Conservation (phyloP, 257 asterid species). For the Voacanga thouarsii region DNA sequence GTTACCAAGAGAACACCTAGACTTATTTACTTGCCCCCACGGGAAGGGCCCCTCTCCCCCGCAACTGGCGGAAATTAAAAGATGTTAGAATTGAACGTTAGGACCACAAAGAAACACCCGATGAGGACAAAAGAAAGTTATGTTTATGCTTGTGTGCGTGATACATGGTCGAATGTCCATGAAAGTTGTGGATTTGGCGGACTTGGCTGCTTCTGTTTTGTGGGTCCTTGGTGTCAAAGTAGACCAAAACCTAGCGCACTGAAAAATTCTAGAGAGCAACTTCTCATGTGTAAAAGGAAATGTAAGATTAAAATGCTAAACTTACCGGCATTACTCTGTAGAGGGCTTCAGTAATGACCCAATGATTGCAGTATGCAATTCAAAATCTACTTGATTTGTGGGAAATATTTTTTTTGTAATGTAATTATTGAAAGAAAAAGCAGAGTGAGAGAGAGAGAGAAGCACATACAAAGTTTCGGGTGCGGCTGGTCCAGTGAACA, state of each 20-base stretch:
- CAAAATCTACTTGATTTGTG: not conserved
- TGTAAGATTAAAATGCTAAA: not conserved
- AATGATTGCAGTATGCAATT: not conserved
- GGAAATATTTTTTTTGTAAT: too few relatives aligned
- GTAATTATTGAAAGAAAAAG: not conserved
- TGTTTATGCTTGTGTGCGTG: not conserved
- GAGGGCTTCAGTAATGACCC: not conserved
- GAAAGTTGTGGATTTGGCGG: not conserved
- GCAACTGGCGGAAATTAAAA: not conserved
- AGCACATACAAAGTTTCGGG: slow-evolving; percentile 59
- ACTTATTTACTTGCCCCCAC: not conserved
- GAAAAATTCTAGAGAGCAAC: not conserved
- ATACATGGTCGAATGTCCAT: not conserved
- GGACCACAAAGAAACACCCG: not conserved
- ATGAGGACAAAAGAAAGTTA: not conserved
- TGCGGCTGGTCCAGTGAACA: slow-evolving; percentile 92
- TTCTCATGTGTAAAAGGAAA: not conserved
- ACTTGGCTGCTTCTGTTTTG: not conserved
- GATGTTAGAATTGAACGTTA: not conserved
- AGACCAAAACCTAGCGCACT: not conserved
- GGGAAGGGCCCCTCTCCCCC: not conserved
- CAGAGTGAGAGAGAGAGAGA: slow-evolving; percentile 14
- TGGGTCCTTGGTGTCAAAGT: slow-evolving; percentile 1
- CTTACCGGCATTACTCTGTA: not conserved
- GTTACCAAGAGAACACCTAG: not conserved